Percentiles rank a stretch among this genome's conserved stretches.
phyloP scores from a whole-genome alignment of 176 grass and related monocot species.

The Cenchrus purpureus region DNA sequence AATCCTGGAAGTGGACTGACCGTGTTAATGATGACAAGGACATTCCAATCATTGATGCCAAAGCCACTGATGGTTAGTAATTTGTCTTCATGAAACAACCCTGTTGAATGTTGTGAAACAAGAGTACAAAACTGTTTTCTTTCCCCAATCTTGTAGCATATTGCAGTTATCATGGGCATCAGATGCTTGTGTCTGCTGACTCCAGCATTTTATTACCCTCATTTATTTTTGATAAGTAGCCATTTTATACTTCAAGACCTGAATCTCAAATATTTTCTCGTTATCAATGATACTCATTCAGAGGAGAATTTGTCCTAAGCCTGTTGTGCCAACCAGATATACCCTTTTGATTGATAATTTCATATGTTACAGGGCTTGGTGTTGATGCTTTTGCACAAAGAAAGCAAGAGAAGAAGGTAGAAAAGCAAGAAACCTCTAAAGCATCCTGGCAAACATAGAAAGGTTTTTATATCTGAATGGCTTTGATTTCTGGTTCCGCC shows the following conservation, averaged over 20 bases:
- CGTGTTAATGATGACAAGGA: conserved; percentile 95
- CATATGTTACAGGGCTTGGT: conserved; percentile 61
- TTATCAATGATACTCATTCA: not conserved
- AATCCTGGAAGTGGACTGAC: conserved; percentile 83
- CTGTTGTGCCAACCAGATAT: not conserved
- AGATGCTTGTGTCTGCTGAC: not conserved
- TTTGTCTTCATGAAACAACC: conserved; percentile 3
- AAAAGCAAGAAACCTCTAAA: conserved; percentile 89
- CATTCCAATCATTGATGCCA: conserved; percentile 84
- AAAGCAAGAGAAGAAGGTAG: conserved; percentile 82
- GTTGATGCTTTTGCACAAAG: conserved; percentile 89
- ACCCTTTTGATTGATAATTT: conserved; percentile 22
- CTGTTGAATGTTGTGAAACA: not conserved
- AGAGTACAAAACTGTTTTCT: not conserved
- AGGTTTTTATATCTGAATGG: conserved; percentile 55
- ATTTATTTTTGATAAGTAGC: not conserved
- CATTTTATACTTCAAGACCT: not conserved
- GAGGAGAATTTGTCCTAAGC: not conserved
- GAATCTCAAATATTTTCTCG: not conserved
- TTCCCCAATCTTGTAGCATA: not conserved
- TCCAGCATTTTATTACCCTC: not conserved
- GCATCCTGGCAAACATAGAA: conserved; percentile 83
- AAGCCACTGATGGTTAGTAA: conserved; percentile 68
- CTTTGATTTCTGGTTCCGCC: conserved; percentile 23
- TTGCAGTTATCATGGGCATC: conserved; percentile 18